These are phyloP conservation scores for Lactarius deliciosus DNA, from an alignment of 768 basidiomycete genomes.

Conservation along the genomic window DNA sequence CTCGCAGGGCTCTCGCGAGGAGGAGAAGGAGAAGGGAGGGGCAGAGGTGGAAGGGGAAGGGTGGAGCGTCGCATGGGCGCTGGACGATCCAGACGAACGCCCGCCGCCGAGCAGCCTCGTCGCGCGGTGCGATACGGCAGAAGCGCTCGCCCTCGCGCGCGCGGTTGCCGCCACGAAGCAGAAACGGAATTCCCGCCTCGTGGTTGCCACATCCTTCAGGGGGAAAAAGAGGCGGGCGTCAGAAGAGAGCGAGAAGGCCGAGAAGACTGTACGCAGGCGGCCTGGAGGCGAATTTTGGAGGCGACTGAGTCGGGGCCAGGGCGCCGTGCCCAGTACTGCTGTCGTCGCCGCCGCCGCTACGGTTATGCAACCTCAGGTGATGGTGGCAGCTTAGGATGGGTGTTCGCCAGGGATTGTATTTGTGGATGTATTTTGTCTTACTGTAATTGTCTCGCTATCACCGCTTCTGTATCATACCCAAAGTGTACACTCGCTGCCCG, in stretches of 20 bases:
- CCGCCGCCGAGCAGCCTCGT: constrained; percentile 93
- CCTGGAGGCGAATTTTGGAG: neutral
- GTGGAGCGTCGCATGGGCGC: constrained; percentile 84
- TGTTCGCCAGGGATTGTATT: neutral
- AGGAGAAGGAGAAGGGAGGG: neutral
- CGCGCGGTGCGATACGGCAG: constrained; percentile 76
- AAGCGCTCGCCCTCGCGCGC: constrained; percentile 66
- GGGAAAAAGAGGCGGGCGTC: neutral
- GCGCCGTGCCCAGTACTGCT: neutral
- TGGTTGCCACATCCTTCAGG: neutral
- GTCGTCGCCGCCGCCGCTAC: neutral
- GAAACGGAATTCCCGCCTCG: neutral
- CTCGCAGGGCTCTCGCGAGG: neutral
- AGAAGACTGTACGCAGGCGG: neutral
- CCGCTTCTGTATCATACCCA: neutral
- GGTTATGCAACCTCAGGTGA: neutral
- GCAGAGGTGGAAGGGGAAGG: constrained; percentile 39
- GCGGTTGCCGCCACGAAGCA: constrained; percentile 35
- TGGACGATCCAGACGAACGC: constrained; percentile 66
- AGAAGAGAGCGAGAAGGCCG: neutral
- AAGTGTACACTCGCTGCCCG: neutral
- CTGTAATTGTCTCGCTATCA: neutral
- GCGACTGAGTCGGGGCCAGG: neutral
- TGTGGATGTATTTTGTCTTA: neutral
- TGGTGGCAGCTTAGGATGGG: neutral